These are phyloP conservation scores for Tubosaeta brunneosetosa DNA, from an alignment of 768 basidiomycete species.

Conservation along the genomic window DNA sequence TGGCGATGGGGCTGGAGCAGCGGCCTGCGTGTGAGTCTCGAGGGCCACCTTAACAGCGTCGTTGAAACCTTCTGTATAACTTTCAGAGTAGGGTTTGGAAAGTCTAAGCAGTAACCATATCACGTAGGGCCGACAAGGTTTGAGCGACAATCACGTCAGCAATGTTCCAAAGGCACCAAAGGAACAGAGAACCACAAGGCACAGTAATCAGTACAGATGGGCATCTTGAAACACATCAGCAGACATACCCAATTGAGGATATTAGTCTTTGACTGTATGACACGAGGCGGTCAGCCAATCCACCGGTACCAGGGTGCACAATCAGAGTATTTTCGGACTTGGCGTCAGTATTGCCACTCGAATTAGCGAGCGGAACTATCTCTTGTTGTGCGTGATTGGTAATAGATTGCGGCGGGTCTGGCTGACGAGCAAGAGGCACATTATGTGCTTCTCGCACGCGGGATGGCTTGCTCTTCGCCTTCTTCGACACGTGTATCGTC, in stretches of 20 bases:
- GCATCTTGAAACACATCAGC: conserved; percentile 16
- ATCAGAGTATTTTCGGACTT: conserved; percentile 17
- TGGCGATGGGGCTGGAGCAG: not conserved
- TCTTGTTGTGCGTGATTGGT: conserved; percentile 10
- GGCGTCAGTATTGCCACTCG: conserved; percentile 28
- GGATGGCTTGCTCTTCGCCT: conserved; percentile 14
- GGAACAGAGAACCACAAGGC: conserved; percentile 16
- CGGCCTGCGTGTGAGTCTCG: conserved; percentile 7
- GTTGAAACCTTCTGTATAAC: conserved; percentile 8
- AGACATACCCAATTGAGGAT: conserved; percentile 42
- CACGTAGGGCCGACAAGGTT: conserved; percentile 19
- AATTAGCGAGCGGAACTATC: conserved; percentile 16
- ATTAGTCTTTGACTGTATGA: conserved; percentile 46
- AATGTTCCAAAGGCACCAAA: conserved; percentile 17
- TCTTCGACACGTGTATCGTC: conserved; percentile 18
- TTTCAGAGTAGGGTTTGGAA: conserved; percentile 21
- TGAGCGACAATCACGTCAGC: conserved; percentile 23
- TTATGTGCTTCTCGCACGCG: conserved; percentile 10
- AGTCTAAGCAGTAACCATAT: conserved; percentile 23
- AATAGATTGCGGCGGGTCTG: conserved; percentile 11
- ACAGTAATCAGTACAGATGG: conserved; percentile 25
- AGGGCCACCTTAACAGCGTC: conserved; percentile 10
- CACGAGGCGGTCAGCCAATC: conserved; percentile 46
- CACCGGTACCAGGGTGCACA: conserved; percentile 22
- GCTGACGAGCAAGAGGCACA: conserved; percentile 3